These are phyloP conservation scores for Rhodotorula diobovata DNA, from an alignment of 768 basidiomycete species.

Conservation along the genomic window DNA sequence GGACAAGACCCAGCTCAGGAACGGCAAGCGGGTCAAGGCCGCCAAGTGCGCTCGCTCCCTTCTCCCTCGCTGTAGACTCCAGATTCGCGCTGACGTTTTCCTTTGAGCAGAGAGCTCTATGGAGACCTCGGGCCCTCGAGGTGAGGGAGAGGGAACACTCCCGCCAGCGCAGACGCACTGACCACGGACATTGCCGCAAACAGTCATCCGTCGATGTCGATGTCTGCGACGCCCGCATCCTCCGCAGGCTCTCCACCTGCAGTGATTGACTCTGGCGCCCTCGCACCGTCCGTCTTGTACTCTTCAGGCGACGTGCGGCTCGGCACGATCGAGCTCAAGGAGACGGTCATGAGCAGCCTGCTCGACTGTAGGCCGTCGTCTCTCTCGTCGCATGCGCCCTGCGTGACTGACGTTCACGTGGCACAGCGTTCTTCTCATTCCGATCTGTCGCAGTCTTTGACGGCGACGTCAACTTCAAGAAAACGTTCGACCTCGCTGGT, in stretches of 20 bases:
- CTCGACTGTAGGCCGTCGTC: not conserved
- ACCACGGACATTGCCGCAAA: no score
- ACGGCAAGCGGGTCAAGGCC: conserved; percentile 2
- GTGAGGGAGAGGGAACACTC: no score
- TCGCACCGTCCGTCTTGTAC: not conserved
- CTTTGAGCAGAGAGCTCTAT: not conserved
- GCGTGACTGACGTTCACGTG: not conserved
- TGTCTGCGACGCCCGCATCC: not conserved
- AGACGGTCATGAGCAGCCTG: not conserved
- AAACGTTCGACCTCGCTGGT: not conserved
- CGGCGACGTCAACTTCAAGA: not conserved
- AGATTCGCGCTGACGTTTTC: not conserved
- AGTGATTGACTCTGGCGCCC: not conserved
- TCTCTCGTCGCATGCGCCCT: not conserved
- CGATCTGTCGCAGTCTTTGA: not conserved
- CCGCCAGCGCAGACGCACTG: no score
- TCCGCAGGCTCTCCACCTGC: not conserved
- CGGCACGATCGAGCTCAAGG: conserved; percentile 4
- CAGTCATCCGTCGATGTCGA: no score
- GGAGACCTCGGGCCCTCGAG: no score
- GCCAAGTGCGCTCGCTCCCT: not conserved
- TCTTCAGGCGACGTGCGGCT: not conserved
- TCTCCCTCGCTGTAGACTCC: no score
- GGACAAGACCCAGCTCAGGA: not conserved
- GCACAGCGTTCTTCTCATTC: conserved; percentile 6